Base-by-base conservation (phyloP, 331 rosid species). In the Malus hybrid region DNA sequence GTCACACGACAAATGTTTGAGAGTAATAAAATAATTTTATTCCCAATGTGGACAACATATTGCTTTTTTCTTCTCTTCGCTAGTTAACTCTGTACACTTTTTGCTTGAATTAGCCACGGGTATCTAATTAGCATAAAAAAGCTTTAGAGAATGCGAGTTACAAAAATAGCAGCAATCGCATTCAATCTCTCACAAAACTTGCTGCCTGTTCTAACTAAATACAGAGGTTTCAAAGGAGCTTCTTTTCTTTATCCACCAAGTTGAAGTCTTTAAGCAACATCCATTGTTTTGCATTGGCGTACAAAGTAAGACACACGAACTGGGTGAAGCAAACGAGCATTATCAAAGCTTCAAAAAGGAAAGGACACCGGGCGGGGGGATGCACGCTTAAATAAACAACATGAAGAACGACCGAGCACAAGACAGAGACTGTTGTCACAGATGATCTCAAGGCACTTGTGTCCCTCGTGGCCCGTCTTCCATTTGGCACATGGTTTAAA, bases 291-390 rank as follows among this genome's bases (percentile, higher is more conserved):
- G 78, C 66, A 75, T 94, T 94, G 80, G 92, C 55, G 80, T 81
- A 79, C 71, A 94, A 27, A 73, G 90, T 68, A 57, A 94, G 73
- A 65, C 83, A 84, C 29, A 85, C 80, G 84, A 94, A 94, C 79
- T 90, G 96, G 34, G 90, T 85, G 77, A 92, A 91, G 87, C 99
- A 88, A 52, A 94, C 84, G 83, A 85, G 83, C 97, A 94, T 90
- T 63, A 90, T 90, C 34, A 90, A 28, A 55, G 99, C 97, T 83
- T 92, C 99, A 67, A 88, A 94, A 73, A 94, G 88, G 83, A 83
- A 94, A 77, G 97, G 96, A 73, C 85, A 91, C 86, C 88, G 86
- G 59, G 68, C 69, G 10, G 99, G 99, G 39, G 99, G 86, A 29
- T 55, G 79, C 88, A 85, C 44, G 74, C 76, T 83, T 74, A 91